phyloP scores from a whole-genome alignment of 345 rosid genomes.

The Gossypium thurberi region DNA sequence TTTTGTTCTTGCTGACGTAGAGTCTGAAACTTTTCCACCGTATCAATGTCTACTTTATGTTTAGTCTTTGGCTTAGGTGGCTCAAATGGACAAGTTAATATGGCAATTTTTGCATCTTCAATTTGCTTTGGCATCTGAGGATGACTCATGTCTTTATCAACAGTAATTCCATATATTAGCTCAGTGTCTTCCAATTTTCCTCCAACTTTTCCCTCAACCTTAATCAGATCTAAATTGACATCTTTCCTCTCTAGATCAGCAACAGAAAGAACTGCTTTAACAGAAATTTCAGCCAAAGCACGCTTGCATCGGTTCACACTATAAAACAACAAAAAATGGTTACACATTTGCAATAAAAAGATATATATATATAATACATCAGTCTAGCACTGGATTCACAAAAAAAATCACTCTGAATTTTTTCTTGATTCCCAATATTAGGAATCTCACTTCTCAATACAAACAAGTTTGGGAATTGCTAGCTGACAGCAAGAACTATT shows the following conservation, averaged over 20 bases:
- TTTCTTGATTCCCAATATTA: neutral
- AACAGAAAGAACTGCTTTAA: conserved; percentile 88
- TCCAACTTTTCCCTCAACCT: conserved; percentile 93
- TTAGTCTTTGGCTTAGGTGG: conserved; percentile 98
- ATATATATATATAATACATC: neutral
- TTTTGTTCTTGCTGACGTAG: conserved; percentile 82
- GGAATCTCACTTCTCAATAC: neutral
- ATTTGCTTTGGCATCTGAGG: conserved; percentile 96
- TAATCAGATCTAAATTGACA: conserved; percentile 87
- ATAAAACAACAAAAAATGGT: conserved; percentile 21
- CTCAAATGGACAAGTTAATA: conserved; percentile 92
- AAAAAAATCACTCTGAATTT: neutral
- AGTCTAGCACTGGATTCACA: neutral
- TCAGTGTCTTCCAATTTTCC: conserved; percentile 92
- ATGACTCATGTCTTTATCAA: conserved; percentile 97
- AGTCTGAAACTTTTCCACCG: conserved; percentile 89
- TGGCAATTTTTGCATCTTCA: conserved; percentile 87
- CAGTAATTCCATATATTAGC: conserved; percentile 71
- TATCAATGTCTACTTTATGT: conserved; percentile 97
- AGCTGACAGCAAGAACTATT: neutral
- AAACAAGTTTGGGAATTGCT: neutral
- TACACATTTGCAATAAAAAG: neutral
- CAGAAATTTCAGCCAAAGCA: conserved; percentile 89
- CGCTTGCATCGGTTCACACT: conserved; percentile 93
- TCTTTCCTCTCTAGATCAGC: conserved; percentile 95